Evolutionary conservation across 495 filamentous ascomycete genomes (phyloP).

Genomic region (Xeromyces bisporus): DNA sequence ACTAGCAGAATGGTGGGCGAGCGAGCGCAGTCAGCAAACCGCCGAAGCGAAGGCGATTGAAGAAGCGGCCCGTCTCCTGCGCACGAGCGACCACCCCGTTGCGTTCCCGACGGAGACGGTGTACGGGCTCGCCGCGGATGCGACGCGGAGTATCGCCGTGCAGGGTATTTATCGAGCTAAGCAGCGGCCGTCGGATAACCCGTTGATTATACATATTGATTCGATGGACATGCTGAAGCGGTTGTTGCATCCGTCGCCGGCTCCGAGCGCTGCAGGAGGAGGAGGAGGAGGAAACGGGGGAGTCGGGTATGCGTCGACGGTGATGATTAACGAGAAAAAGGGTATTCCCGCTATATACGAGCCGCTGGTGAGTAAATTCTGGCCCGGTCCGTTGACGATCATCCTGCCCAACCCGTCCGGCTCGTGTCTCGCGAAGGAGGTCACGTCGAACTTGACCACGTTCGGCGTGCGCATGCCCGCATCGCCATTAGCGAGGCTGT

Average conservation of each 20-base stretch:
- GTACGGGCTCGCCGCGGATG: slow-evolving; percentile 90
- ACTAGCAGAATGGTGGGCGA: slow-evolving; percentile 30
- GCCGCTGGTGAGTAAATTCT: slow-evolving; percentile 66
- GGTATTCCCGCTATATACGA: slow-evolving; percentile 67
- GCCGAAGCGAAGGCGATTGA: slow-evolving; percentile 23
- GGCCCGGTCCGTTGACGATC: slow-evolving; percentile 90
- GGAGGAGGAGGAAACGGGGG: slow-evolving; percentile 2
- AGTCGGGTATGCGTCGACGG: slow-evolving; percentile 5
- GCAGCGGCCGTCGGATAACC: slow-evolving; percentile 80
- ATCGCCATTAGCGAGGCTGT: slow-evolving; percentile 62
- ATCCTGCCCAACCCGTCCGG: slow-evolving; percentile 59
- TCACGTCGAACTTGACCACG: slow-evolving; percentile 65
- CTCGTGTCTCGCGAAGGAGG: slow-evolving; percentile 63
- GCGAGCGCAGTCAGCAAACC: slow-evolving; percentile 19
- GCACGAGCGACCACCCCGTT: slow-evolving; percentile 51
- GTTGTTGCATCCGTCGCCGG: slow-evolving; percentile 31
- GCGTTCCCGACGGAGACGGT: slow-evolving; percentile 98
- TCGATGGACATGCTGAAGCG: slow-evolving; percentile 61
- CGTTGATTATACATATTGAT: slow-evolving; percentile 80
- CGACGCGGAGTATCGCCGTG: slow-evolving; percentile 71
- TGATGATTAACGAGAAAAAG: slow-evolving; percentile 15
- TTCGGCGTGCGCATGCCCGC: slow-evolving; percentile 87
- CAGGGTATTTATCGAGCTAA: slow-evolving; percentile 82
- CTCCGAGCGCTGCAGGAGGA: background rate
- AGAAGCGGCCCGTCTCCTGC: slow-evolving; percentile 44